Conservation (phyloP, 2,329 filamentous ascomycete genomes). For the Cryphonectria naterciae region DNA sequence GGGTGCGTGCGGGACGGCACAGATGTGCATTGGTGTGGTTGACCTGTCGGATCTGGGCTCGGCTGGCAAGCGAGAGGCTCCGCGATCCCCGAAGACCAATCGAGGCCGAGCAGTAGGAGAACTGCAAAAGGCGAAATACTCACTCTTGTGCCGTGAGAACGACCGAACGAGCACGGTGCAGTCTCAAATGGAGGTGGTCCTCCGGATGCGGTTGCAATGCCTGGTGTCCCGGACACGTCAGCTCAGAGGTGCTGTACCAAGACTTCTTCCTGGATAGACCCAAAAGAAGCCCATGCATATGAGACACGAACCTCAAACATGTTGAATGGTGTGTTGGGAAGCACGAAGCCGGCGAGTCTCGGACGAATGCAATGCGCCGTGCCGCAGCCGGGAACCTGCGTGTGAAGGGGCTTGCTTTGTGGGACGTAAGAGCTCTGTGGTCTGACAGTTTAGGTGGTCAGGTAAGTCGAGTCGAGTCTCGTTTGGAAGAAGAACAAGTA, state of each 20-base stretch:
- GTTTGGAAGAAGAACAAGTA: neutral
- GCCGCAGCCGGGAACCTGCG: neutral
- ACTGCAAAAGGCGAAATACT: slow-evolving; percentile 35
- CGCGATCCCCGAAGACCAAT: neutral
- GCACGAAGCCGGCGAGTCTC: slow-evolving; percentile 2
- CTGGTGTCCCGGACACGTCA: slow-evolving; percentile 29
- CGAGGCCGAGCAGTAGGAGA: neutral
- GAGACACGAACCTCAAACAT: slow-evolving; percentile 28
- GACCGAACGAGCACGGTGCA: slow-evolving; percentile 83
- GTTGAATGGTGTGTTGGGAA: neutral
- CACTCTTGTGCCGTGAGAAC: slow-evolving; percentile 78
- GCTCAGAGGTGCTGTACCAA: neutral
- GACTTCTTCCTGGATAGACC: too few species aligned
- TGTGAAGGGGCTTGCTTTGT: neutral
- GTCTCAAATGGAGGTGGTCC: slow-evolving; percentile 76
- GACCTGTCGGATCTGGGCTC: neutral
- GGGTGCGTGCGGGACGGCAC: neutral
- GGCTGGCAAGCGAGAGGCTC: neutral
- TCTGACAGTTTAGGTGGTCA: neutral
- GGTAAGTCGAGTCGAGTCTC: neutral
- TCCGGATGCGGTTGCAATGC: slow-evolving; percentile 56
- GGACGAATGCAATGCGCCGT: slow-evolving; percentile 10
- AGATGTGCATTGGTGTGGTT: slow-evolving; percentile 10
- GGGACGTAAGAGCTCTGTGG: neutral
- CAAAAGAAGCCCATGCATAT: neutral